Evolutionary conservation across 1,284 basidiomycete species (phyloP).

Genomic region (Pseudozyma thailandica): DNA sequence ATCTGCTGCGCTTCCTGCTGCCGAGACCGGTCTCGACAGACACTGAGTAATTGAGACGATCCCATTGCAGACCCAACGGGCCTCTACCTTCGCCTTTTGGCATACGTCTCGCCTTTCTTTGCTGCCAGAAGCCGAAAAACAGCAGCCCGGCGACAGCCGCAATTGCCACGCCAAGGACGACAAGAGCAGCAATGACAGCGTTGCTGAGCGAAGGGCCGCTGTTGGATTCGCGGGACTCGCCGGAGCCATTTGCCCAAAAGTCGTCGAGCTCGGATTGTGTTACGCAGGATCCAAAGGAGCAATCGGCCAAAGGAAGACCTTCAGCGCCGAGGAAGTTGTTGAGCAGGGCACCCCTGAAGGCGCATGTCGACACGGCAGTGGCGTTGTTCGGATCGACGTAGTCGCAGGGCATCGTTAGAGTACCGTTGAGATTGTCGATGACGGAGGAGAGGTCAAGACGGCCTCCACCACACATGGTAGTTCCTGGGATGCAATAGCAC

Average conservation of each 20-base stretch:
- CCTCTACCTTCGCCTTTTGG: conserved; percentile 19
- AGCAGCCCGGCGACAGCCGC: conserved; percentile 33
- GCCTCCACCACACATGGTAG: conserved; percentile 47
- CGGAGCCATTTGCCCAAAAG: conserved; percentile 35
- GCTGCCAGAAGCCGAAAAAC: conserved; percentile 29
- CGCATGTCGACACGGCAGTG: conserved; percentile 32
- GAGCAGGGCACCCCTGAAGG: conserved; percentile 48
- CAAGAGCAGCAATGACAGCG: conserved; percentile 53
- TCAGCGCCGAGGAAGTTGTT: conserved; percentile 46
- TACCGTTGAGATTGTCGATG: conserved; percentile 54
- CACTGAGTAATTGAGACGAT: conserved; percentile 40
- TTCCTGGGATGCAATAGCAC: conserved; percentile 58
- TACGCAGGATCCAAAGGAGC: conserved; percentile 52
- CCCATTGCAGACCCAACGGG: conserved; percentile 52
- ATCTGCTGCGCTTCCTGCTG: conserved; percentile 4
- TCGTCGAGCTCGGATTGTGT: conserved; percentile 42
- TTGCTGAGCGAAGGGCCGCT: conserved; percentile 31
- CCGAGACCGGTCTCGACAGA: conserved; percentile 11
- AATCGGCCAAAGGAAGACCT: conserved; percentile 50
- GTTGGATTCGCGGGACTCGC: conserved; percentile 5
- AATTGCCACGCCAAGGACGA: conserved; percentile 47
- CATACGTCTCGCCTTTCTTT: conserved; percentile 29
- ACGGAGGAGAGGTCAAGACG: conserved; percentile 42
- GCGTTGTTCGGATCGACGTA: conserved; percentile 48
- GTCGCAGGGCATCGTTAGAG: conserved; percentile 57